Percentiles rank a stretch among this genome's conserved stretches.
Conservation (phyloP, 768 basidiomycete species). For the Nidularia pulvinata region DNA sequence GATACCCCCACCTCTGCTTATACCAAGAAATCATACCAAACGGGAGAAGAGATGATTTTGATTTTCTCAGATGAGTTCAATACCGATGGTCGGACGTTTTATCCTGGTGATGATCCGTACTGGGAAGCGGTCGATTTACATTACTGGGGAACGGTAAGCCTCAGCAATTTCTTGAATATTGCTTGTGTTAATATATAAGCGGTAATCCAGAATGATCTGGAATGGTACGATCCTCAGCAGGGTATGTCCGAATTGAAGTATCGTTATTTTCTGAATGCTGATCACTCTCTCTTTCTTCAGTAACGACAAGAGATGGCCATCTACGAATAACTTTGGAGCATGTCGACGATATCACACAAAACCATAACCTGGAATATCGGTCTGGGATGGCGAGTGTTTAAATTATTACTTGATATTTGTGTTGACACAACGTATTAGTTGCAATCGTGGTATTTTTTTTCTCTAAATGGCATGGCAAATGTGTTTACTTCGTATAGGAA, state of each 20-base stretch:
- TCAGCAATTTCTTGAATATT: slow-evolving; percentile 7
- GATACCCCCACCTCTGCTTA: slow-evolving; percentile 67
- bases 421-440: slow-evolving; percentile 15
- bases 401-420: neutral
- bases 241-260: slow-evolving; percentile 14
- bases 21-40: slow-evolving; percentile 53
- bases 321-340: slow-evolving; percentile 68
- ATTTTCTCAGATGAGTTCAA: slow-evolving; percentile 89
- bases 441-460: slow-evolving; percentile 24
- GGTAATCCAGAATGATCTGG: slow-evolving; percentile 49
- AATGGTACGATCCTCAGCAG: slow-evolving; percentile 76
- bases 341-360: slow-evolving; percentile 34
- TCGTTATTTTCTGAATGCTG: neutral
- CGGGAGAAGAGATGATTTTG: slow-evolving; percentile 45
- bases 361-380: slow-evolving; percentile 73
- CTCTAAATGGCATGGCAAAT: neutral
- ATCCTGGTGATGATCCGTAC: slow-evolving; percentile 68
- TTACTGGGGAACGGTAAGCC: slow-evolving; percentile 64
- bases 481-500: slow-evolving; percentile 24
- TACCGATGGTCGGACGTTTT: slow-evolving; percentile 66
- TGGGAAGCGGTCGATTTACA: slow-evolving; percentile 63
- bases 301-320: slow-evolving; percentile 70
- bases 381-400: slow-evolving; percentile 44
- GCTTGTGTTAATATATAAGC: neutral
- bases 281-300: slow-evolving; percentile 12